Conservation (phyloP, 177 flowering plant species). For the Tripterygium wilfordii region DNA sequence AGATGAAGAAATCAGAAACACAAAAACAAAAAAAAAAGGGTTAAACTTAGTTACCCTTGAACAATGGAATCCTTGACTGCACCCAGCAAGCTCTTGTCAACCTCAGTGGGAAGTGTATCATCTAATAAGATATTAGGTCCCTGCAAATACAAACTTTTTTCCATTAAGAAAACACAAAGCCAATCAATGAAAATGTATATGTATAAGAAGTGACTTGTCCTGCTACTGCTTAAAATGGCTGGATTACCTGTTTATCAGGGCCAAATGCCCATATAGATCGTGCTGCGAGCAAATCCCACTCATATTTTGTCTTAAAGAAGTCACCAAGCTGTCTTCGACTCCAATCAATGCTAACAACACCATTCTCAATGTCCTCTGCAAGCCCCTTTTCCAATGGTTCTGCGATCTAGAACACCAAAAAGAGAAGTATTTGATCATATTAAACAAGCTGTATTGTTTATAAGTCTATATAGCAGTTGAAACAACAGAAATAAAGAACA, state of each 20-base stretch:
- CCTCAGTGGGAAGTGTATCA: slow-evolving; percentile 95
- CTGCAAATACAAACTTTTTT: slow-evolving; percentile 25
- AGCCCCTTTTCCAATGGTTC: slow-evolving; percentile 96
- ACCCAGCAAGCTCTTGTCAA: slow-evolving; percentile 78
- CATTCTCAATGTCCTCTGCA: slow-evolving; percentile 97
- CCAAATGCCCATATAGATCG: slow-evolving; percentile 99
- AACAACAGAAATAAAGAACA: no score
- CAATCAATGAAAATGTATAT: no score
- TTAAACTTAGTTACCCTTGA: slow-evolving; percentile 67
- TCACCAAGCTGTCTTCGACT: slow-evolving; percentile 74
- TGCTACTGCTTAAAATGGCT: no score
- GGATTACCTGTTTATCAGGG: slow-evolving; percentile 94
- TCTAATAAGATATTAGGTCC: slow-evolving; percentile 95
- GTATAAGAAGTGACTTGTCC: no score
- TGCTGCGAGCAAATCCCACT: slow-evolving; percentile 98
- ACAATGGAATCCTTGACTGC: slow-evolving; percentile 97
- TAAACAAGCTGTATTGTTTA: no score
- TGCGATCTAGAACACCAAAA: no score
- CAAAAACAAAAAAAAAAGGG: background rate
- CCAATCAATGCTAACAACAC: slow-evolving; percentile 95
- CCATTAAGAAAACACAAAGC: no score
- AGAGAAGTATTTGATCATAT: no score
- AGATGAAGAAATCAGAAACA: background rate
- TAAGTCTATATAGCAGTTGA: no score
- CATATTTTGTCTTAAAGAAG: slow-evolving; percentile 83